Evolutionary conservation across 2,329 filamentous ascomycete species (phyloP).

Genomic region (Ustulina deusta): DNA sequence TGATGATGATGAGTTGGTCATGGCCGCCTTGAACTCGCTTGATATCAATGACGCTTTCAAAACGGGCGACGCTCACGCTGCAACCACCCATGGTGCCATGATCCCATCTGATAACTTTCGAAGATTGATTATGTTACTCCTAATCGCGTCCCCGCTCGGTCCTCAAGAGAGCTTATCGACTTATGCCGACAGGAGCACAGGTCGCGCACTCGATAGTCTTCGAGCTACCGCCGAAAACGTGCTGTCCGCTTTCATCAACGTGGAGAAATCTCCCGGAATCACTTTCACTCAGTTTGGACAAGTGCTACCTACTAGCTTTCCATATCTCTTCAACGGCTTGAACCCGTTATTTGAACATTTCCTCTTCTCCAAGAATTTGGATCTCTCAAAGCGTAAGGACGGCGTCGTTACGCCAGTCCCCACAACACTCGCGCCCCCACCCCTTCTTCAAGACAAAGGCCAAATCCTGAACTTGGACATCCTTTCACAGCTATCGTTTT

Average conservation of each 20-base stretch:
- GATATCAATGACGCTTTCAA: slow-evolving; percentile 72
- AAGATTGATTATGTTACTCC: slow-evolving; percentile 75
- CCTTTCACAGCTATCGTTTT: slow-evolving; percentile 78
- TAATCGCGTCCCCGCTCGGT: slow-evolving; percentile 73
- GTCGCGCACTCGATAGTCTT: slow-evolving; percentile 68
- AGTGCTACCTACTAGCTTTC: slow-evolving; percentile 70
- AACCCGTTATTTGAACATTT: slow-evolving; percentile 80
- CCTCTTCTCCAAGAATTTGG: slow-evolving; percentile 77
- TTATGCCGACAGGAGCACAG: slow-evolving; percentile 68
- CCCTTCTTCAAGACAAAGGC: slow-evolving; percentile 63
- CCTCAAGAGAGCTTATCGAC: slow-evolving; percentile 73
- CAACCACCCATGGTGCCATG: slow-evolving; percentile 71
- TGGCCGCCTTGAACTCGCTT: slow-evolving; percentile 76
- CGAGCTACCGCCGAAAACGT: slow-evolving; percentile 73
- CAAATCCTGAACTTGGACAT: slow-evolving; percentile 74
- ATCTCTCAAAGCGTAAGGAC: slow-evolving; percentile 68
- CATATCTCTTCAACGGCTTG: slow-evolving; percentile 75
- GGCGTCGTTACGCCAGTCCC: slow-evolving; percentile 41
- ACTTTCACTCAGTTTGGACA: slow-evolving; percentile 71
- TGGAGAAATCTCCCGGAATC: slow-evolving; percentile 73
- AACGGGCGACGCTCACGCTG: slow-evolving; percentile 58
- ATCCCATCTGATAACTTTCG: slow-evolving; percentile 80
- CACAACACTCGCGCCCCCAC: slow-evolving; percentile 45
- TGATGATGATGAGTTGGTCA: slow-evolving; percentile 73
- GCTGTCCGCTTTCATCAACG: slow-evolving; percentile 73